Evolutionary conservation across 352 stramenopile genomes (phyloP), one percentile per base, ranked within the genome.

Genomic region (Peronosclerospora sorghi): DNA sequence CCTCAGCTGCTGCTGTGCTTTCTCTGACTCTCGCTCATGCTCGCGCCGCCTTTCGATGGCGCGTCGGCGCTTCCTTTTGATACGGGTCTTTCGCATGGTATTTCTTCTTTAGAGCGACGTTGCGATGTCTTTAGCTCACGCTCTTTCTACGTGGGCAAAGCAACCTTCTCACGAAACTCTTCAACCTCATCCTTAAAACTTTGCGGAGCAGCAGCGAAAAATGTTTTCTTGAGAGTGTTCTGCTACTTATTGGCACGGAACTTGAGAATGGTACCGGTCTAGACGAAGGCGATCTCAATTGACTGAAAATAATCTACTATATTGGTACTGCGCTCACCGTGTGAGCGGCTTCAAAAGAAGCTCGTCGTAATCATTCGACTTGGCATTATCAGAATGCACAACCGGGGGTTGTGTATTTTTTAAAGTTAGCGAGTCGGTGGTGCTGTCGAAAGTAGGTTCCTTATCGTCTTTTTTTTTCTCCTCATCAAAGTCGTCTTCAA

Each of bases 141-240:
- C 51, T 82, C 71, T 29, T 77, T 74, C 66, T 72, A 86, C 24
- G 59, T 45, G 19, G 86, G 66, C 48, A 83, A 54, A 10, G 73
- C 66, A 49, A 83, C 83, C 32, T 75, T 62, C 41, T 88, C 70
- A 28, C 76, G 75, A 5, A 89, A 62, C 29, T 67, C 54, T 38
- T 89, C 76, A 13, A 89, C 57, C 37, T 91, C 73, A 51, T 89
- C 76, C 45, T 79, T 59, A 41, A 83, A 13, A 87, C 43, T 35
- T 83, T 80, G 27, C 78, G 73, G 37, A 87, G 55, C 37, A 87
- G 62, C 49, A 88, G 46, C 52, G 78, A 83, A 45, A 87, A 62
- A 19, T 60, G 50, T 32, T 70, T 73, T 1, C 36, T 48, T 13
- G 42, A 48, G n/a, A 51, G 35, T 8, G 35, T 38, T 47, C 51